Base-by-base conservation (phyloP, 106 monocot genomes). In the Gastrodia elata region DNA sequence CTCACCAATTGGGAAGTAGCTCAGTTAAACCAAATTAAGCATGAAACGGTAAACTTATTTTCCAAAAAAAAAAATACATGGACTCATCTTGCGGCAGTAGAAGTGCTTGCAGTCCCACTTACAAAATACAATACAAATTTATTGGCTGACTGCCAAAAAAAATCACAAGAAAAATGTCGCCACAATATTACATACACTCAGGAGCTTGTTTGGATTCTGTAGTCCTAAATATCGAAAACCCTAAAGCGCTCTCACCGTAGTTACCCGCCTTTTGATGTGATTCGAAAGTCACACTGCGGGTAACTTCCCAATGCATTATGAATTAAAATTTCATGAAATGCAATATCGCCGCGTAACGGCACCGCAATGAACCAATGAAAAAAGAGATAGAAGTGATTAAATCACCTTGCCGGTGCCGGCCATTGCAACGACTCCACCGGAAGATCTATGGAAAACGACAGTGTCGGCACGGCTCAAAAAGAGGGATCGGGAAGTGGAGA, bases 351-450 rank as follows among this genome's bases (percentile, higher is more conserved):
- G n/a, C n/a, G 8, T 5, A 57, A 13, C 26, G 15, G 16, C 38
- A 20, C 5, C 5, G 41, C 40, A 22, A 41, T 69, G 25, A 69
- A 39, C 10, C 40, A 2, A 38, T 24, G 39, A 24, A 7, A 25
- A 69, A 40, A 22, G 5, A 22, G 25, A 24, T 8, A 72, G 24
- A 38, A 35, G n/a, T 35, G 27, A 65, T 39, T 14, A 14, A n/a
- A 24, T 25, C 35, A 87, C 88, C 85, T 88, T 88, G 73, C 88
- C 88, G 35, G 88, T 75, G 68, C 88, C 88, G 43, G 88, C 84
- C 88, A 88, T 88, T 74, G 88, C 84, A 27, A 88, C 74, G 65
- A 88, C 78, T 38, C 80, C 75, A 40, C 85, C 38, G 1, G 77
- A 75, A 35, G 82, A 55, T 38, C 80, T 64, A 0, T 82, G 74